These are phyloP conservation scores for Ustilago sp. DNA, from an alignment of 1,284 basidiomycete species.

Conservation along the genomic window DNA sequence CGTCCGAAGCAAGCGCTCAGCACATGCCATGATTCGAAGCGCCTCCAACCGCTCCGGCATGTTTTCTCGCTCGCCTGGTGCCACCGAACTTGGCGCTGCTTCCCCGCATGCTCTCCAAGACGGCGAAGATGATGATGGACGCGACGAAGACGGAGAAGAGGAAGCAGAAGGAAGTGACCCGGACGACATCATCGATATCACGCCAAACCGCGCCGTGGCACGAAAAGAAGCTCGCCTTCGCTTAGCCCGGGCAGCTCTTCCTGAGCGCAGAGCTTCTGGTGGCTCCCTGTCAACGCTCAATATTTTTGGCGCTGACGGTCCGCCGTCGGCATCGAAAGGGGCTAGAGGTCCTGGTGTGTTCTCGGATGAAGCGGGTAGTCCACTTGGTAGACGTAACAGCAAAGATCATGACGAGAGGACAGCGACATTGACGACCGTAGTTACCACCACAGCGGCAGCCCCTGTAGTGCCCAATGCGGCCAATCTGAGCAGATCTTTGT, in stretches of 20 bases:
- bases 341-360: slow-evolving; percentile 22
- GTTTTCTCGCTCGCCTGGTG: slow-evolving; percentile 31
- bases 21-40: slow-evolving; percentile 32
- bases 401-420: slow-evolving; percentile 6
- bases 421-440: slow-evolving; percentile 13
- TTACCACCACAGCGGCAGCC: neutral
- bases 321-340: slow-evolving; percentile 1
- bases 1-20: slow-evolving; percentile 26
- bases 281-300: slow-evolving; percentile 39
- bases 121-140: slow-evolving; percentile 21
- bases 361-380: slow-evolving; percentile 40
- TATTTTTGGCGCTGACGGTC: slow-evolving; percentile 32
- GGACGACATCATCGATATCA: slow-evolving; percentile 58
- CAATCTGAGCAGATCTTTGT: neutral
- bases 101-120: slow-evolving; percentile 11
- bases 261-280: slow-evolving; percentile 38
- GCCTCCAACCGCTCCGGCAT: slow-evolving; percentile 32
- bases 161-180: slow-evolving; percentile 47
- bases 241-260: slow-evolving; percentile 50
- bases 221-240: slow-evolving; percentile 48
- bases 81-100: slow-evolving; percentile 31
- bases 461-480: neutral
- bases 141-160: slow-evolving; percentile 25
- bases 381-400: slow-evolving; percentile 18
- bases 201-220: slow-evolving; percentile 42